These are phyloP conservation scores for Eudorina sp. DNA, from an alignment of 139 green algal species.

Conservation along the genomic window DNA sequence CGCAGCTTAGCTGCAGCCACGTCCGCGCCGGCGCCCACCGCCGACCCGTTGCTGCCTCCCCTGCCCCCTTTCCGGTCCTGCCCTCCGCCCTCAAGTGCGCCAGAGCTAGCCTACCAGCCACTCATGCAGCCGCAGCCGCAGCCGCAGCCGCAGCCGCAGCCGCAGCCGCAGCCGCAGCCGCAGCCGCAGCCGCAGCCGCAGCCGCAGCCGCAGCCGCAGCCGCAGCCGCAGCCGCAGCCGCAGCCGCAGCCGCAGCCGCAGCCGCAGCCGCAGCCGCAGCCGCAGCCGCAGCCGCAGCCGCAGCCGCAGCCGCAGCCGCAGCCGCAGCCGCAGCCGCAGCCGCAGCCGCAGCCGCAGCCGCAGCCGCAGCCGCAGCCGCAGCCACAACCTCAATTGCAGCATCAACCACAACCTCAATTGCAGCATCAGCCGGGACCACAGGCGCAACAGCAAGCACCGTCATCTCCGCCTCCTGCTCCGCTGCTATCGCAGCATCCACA, in stretches of 20 bases:
- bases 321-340: conserved; percentile 2
- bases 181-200: not conserved
- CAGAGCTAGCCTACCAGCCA: not conserved
- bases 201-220: not conserved
- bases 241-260: not conserved
- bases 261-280: not conserved
- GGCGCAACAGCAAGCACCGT: not conserved
- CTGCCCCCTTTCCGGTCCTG: not conserved
- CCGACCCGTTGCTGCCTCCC: not conserved
- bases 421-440: not conserved
- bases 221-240: not conserved
- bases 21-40: not conserved
- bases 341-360: not conserved
- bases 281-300: not conserved
- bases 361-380: conserved; percentile 1
- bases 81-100: too few species aligned
- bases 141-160: not conserved
- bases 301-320: not conserved
- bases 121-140: not conserved
- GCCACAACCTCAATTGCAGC: not conserved
- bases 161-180: not conserved
- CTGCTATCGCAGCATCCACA: not conserved
- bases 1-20: not conserved
- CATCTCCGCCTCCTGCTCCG: not conserved
- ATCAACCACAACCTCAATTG: not conserved